Conservation (phyloP, 495 filamentous ascomycete species). For the Umbilicaria muhlenbergii region DNA sequence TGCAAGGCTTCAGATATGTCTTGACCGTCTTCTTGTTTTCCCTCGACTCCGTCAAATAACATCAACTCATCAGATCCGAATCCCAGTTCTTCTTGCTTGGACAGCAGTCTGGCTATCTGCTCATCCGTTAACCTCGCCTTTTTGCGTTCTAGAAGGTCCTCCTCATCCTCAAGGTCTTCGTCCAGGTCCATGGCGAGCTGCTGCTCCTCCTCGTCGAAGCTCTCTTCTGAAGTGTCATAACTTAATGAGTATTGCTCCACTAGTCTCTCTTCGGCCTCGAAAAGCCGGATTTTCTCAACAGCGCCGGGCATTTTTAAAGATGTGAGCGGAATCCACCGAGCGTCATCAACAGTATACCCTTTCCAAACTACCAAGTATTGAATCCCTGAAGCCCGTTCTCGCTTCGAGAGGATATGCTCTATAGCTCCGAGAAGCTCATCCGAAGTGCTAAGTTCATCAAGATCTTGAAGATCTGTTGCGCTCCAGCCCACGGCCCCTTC, state of each 20-base stretch:
- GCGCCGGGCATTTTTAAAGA: conserved; percentile 14
- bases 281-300: conserved; percentile 19
- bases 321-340: conserved; percentile 29
- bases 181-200: conserved; percentile 19
- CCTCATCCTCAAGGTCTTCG: conserved; percentile 22
- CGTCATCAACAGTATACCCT: conserved; percentile 26
- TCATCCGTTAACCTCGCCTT: conserved; percentile 33
- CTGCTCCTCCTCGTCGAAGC: conserved; percentile 17
- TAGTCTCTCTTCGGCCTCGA: conserved; percentile 21
- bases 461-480: conserved; percentile 23
- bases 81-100: conserved; percentile 53
- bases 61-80: conserved; percentile 40
- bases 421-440: conserved; percentile 16
- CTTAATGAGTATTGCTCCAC: conserved; percentile 1
- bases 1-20: conserved; percentile 2
- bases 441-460: conserved; percentile 31
- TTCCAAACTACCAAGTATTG: conserved; percentile 37
- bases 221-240: conserved; percentile 12
- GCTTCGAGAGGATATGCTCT: conserved; percentile 23
- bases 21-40: not conserved
- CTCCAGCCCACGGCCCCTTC: conserved; percentile 19
- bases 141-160: conserved; percentile 16
- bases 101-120: conserved; percentile 40
- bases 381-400: conserved; percentile 24
- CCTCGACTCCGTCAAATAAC: conserved; percentile 29